Percentiles rank a stretch among this genome's conserved stretches.
Conservation (phyloP, 1,284 basidiomycete genomes). For the Fomitiporia mediterranea region DNA sequence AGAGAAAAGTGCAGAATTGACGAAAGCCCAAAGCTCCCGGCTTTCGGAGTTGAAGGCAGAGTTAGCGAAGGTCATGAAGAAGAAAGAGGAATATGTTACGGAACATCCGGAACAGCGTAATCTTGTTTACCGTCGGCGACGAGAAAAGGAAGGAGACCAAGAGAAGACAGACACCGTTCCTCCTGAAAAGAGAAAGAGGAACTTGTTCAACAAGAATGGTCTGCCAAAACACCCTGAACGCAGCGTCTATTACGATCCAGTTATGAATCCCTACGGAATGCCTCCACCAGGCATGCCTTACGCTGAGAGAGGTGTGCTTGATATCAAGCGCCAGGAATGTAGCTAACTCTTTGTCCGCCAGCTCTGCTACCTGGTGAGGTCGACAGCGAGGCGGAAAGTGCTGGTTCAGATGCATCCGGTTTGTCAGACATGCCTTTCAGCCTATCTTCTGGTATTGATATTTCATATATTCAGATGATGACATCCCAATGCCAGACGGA, state of each 20-base stretch:
- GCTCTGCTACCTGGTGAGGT: constrained; percentile 59
- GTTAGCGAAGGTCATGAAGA: constrained; percentile 70
- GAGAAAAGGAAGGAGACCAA: constrained; percentile 42
- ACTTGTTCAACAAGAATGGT: constrained; percentile 76
- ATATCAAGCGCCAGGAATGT: neutral
- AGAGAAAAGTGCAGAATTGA: constrained; percentile 41
- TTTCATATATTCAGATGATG: constrained; percentile 48
- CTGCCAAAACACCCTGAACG: constrained; percentile 81
- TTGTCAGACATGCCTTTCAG: neutral
- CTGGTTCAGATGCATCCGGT: constrained; percentile 31
- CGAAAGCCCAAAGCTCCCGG: constrained; percentile 48
- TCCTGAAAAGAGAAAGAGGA: constrained; percentile 46
- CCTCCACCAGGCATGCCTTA: constrained; percentile 97
- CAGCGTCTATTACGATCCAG: constrained; percentile 88
- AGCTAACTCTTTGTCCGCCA: constrained; percentile 27
- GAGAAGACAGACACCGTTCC: constrained; percentile 17
- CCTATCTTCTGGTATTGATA: constrained; percentile 24
- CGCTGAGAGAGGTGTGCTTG: constrained; percentile 68
- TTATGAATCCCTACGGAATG: constrained; percentile 94
- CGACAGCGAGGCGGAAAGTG: constrained; percentile 51
- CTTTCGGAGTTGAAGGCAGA: constrained; percentile 71
- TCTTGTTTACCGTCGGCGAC: constrained; percentile 61
- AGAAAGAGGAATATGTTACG: constrained; percentile 85
- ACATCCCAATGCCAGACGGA: constrained; percentile 83
- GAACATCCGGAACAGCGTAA: constrained; percentile 87